Base-by-base conservation (phyloP, 495 filamentous ascomycete species). In the Penicillium nucicola region DNA sequence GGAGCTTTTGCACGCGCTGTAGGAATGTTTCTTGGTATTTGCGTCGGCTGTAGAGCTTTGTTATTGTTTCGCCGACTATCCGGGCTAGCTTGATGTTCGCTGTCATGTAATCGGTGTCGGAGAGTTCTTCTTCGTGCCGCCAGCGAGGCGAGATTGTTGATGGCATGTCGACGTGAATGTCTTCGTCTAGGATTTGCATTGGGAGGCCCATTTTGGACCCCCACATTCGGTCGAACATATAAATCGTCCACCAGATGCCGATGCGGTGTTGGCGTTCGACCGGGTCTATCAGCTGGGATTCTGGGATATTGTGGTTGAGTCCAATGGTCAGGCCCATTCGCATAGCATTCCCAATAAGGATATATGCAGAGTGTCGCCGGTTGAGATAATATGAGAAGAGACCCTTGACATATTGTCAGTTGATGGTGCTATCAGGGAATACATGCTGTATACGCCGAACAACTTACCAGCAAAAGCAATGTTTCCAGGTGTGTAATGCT, bases 191-290 rank as follows among this genome's bases (percentile, higher is more conserved):
- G 23, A 77, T 72, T 51, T 75, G 69, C 54, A 70, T 64, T 3
- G 72, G 71, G 1, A 74, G 60, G 5, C 73, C 73, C 66, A 75
- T 72, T 35, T 71, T 75, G 9, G 71, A 74, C 14, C 67, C 69
- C 71, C 70, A 75, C 68, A 74, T 73, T 25, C 71, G 67, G 44
- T 77, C 72, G 45, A 77, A 75, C 28, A 72, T 72, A 52, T 77
- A 77, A 37, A 75, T 71, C 17, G 72, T 74, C 72, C 72, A 75
- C 72, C 72, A 75, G 20, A 75, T 69, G 32, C 69, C 57, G 22
- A 75, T 62, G 8, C 73, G 72, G 38, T 77, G 73, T 44, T 77
- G 69, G 13, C 72, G 65, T 42, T 72, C 69, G 0, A 70, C 65
- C 0, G 70, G 66, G 39, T 74, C 72, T 25, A 74, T 74, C 18